Evolutionary conservation across 805 yeast species (phyloP).

Genomic region (Maudiozyma turicensis): DNA sequence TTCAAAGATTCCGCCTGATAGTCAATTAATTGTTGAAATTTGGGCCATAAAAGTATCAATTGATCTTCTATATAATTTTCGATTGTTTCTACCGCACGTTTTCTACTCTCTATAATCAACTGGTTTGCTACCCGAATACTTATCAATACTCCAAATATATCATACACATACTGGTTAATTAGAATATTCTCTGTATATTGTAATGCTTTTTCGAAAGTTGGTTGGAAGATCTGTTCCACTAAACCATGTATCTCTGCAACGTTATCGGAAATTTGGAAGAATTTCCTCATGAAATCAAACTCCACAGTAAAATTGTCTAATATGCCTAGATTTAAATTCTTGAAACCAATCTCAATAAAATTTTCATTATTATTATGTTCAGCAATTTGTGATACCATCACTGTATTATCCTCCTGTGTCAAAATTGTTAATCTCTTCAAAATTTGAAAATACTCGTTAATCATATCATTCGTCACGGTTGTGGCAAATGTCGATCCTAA

Average conservation of each 20-base stretch:
- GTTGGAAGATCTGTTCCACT: conserved; percentile 42
- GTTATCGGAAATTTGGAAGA: conserved; percentile 45
- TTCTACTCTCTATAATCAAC: conserved; percentile 56
- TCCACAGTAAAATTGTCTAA: conserved; percentile 73
- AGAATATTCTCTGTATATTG: conserved; percentile 36
- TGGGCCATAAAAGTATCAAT: conserved; percentile 73
- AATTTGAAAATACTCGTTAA: conserved; percentile 48
- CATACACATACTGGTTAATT: conserved; percentile 37
- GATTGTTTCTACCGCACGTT: conserved; percentile 53
- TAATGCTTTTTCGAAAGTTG: conserved; percentile 42
- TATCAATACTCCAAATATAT: conserved; percentile 68
- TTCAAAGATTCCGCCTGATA: conserved; percentile 65
- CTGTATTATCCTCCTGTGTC: conserved; percentile 46
- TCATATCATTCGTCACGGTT: conserved; percentile 16
- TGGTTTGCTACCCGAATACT: conserved; percentile 63
- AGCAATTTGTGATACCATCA: conserved; percentile 75
- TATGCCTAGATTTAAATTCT: conserved; percentile 63
- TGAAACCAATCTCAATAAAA: conserved; percentile 64
- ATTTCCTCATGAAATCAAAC: conserved; percentile 60
- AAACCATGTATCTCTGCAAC: conserved; percentile 34
- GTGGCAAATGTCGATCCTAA: conserved; percentile 11
- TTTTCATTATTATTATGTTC: conserved; percentile 61
- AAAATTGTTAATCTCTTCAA: conserved; percentile 55
- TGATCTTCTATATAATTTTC: conserved; percentile 63
- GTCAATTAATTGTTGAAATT: conserved; percentile 67